Conservation (phyloP, 78 protist genomes). For the Dictyostelium intermedium region DNA sequence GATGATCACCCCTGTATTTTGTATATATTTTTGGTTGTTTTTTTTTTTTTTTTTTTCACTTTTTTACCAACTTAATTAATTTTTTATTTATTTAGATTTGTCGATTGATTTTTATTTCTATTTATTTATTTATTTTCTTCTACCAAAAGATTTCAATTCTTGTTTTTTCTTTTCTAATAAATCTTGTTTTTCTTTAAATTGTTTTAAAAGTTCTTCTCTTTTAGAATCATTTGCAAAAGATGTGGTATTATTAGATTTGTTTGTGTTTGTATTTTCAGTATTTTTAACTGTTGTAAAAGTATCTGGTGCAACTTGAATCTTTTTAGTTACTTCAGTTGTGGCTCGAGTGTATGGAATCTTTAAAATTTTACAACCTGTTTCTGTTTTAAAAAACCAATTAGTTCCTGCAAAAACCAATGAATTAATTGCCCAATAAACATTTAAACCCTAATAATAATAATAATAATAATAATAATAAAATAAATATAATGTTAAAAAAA, state of each 20-base stretch:
- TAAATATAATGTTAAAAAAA: no score
- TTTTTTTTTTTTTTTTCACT: no score
- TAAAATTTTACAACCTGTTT: background rate
- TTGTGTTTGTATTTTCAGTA: background rate
- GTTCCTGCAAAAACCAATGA: background rate
- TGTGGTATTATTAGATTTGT: background rate
- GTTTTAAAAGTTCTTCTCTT: background rate
- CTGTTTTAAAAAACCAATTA: conserved; percentile 8
- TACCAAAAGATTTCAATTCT: background rate
- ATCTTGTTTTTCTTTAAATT: background rate
- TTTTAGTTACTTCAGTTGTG: background rate
- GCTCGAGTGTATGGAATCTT: background rate
- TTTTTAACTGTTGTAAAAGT: background rate
- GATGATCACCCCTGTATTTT: no score
- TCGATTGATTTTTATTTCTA: background rate
- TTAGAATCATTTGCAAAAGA: background rate
- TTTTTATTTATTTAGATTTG: no score
- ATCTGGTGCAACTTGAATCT: background rate
- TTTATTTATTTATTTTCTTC: background rate
- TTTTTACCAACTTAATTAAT: no score
- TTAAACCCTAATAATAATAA: background rate
- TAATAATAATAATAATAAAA: no score
- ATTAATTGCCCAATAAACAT: conserved; percentile 40
- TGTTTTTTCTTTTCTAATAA: background rate
- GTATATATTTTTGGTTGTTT: background rate